Base-by-base conservation (phyloP, 2,329 filamentous ascomycete genomes). In the Penicillium brasilianum region DNA sequence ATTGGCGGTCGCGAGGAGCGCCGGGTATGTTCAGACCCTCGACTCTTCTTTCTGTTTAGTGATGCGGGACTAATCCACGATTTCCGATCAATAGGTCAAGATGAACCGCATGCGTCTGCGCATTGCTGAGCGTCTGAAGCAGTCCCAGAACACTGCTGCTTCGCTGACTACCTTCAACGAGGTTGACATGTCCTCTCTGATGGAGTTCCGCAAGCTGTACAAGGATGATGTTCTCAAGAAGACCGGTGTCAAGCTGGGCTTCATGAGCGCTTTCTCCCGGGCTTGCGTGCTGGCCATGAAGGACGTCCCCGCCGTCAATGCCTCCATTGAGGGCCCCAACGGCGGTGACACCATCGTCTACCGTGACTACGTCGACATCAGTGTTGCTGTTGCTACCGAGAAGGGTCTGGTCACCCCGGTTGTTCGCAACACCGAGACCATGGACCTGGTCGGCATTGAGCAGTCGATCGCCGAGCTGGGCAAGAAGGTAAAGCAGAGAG, bases 101-200 rank as follows among this genome's bases (percentile, higher is more conserved):
- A 99, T 99, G 95, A 98, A 98, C 84, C 92, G 95, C 67, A 99
- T 99, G 95, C 93, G 95, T 68, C 87, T 98, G 63, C 90, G 95
- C 64, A 99, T 98, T 70, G 92, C 95, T 54, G 95, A 99, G 83
- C 93, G 95, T 70, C 87, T 99, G 67, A 99, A 99, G 87, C 95
- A 99, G 78, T 98, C 95, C 20, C 95, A 99, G 78, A 99, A 99
- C 82, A 98, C 95, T 1, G 94, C 95, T 54, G 95, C 95, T 48
- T 97, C 95, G 4, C 85, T 99, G 56, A 98, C 95, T 51, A 99
- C 95, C 28, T 99, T 99, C 86, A 97, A 99, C 79, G 94, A 98
- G 80, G 95, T 99, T 63, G 95, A 99, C 78, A 99, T 99, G 95
- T 96, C 94, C 34, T 92, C 90, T 22, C 84, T 99, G 53, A 97